Evolutionary conservation across 306 rosid species (phyloP), one percentile per base, ranked within the genome.

Genomic region (Castanospermum australe): DNA sequence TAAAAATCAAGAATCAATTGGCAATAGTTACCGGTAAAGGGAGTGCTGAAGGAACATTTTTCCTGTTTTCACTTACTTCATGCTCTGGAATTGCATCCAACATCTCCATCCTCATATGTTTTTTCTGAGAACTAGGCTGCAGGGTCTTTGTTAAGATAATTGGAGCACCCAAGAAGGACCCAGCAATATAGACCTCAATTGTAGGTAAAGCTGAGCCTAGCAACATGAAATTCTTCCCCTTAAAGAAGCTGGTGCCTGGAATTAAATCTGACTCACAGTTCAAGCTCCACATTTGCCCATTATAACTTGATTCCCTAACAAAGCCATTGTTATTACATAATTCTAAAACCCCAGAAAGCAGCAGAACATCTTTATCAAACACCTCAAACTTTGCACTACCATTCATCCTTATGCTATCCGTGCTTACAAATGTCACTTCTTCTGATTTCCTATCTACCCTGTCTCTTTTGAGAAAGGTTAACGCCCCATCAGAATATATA

Each of bases 391-490:
- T 91, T 79, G 88, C 93, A 83, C 88, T 80, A n/a, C 92, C 92
- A 48, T 92, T 88, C 79, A 85, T 88, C 87, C 94, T 88, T 83
- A 86, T 79, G 56, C 90, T 89, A 84, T 93, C 94, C 2, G 97
- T 93, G 88, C 98, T 91, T 59, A 89, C 93, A 83, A 89, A 93
- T 10, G 98, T 91, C 14, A 86, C 92, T 87, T 91, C 97, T 80
- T 91, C 97, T 0, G 94, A 93, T 78, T 84, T 91, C 70, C 85
- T 87, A 82, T 93, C 98, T 2, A 91, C 81, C 59, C 94, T 86
- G 51, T 93, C 92, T 60, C 98, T 85, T 36, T 82, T 88, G 69
- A 93, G 98, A 74, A 87, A 73, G 25, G 90, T 79, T 10, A 87
- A 82, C 56, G 79, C 71, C 75, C 92, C 92, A 45, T 91, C 94